Base-by-base conservation (phyloP, 208 protist genomes). In the Trypanosoma mega region DNA sequence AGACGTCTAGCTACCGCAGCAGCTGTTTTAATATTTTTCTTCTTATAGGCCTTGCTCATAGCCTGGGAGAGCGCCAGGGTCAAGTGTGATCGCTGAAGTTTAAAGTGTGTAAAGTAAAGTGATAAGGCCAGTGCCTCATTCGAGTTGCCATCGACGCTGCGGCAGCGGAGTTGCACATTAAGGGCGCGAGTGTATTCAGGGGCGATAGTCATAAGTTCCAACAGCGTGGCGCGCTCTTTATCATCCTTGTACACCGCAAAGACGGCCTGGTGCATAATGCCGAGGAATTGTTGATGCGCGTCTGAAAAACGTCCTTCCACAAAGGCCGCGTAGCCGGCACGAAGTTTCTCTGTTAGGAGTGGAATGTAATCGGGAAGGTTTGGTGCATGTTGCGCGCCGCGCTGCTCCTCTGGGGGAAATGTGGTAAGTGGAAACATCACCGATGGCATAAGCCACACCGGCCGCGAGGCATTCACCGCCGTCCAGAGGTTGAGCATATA, bases 81-180 rank as follows among this genome's bases (percentile, higher is more conserved):
- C 29, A 98, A 60, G 72, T 99, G 98, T 2, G 76, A 54, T 6
- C 85, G 71, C 59, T 97, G 83, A 14, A 99, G 76, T 31, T 98
- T 91, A 66, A 95, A 98, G 85, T 99, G 92, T 23, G 98, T 99
- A 61, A 99, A 98, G 72, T 99, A 99, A 29, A 98, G 85, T 0
- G 98, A 90, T n/a, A 99, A 74, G 76, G 98, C 96, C 7, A 87
- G 73, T 18, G 79, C 64, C 45, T 92, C 72, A 16, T 50, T 53
- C 3, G 70, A 78, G 49, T 70, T 59, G 6, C 70, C 63, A 21
- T 77, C 76, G n/a, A 86, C 29, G 23, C 76, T 84, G 43, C 83
- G 79, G 26, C 93, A 68, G 21, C 78, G 66, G 23, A 95, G 70
- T 76, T 97, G 91, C 26, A 97, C 65, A 18, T 64, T 66, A 21